phyloP scores from a whole-genome alignment of 345 rosid genomes.

The Lepidium sativum region DNA sequence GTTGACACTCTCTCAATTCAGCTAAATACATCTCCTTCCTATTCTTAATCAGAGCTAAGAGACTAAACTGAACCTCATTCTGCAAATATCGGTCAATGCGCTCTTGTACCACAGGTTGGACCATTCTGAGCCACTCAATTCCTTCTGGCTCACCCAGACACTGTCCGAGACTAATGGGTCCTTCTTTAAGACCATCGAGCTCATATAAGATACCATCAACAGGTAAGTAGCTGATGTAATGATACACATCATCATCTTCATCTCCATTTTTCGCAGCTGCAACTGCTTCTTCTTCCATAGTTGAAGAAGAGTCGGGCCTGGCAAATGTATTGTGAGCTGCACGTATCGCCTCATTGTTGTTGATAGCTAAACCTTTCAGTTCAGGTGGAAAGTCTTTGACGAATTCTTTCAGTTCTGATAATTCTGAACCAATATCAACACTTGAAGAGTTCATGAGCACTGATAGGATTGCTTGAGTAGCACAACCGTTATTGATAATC shows the following conservation, averaged over 20 bases:
- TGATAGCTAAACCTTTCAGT: slow-evolving; percentile 30
- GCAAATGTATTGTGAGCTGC: slow-evolving; percentile 32
- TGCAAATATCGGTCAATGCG: slow-evolving; percentile 10
- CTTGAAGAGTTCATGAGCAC: slow-evolving; percentile 27
- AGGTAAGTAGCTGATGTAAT: slow-evolving; percentile 30
- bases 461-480: slow-evolving; percentile 23
- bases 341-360: slow-evolving; percentile 26
- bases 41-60: slow-evolving; percentile 27
- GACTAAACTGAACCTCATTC: slow-evolving; percentile 27
- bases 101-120: slow-evolving; percentile 27
- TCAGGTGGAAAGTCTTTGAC: slow-evolving; percentile 33
- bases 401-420: slow-evolving; percentile 22
- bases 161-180: slow-evolving; percentile 30
- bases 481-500: slow-evolving; percentile 31
- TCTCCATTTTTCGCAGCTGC: slow-evolving; percentile 13
- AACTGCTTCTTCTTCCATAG: slow-evolving; percentile 13
- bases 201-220: slow-evolving; percentile 27
- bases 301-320: slow-evolving; percentile 17
- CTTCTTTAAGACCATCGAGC: slow-evolving; percentile 32
- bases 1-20: slow-evolving; percentile 27
- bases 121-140: slow-evolving; percentile 26
- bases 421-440: slow-evolving; percentile 22
- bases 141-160: slow-evolving; percentile 22
- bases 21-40: slow-evolving; percentile 27
- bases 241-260: slow-evolving; percentile 26